Evolutionary conservation across 2,329 filamentous ascomycete genomes (phyloP).

Genomic region (Fusarium solani-melongenae): DNA sequence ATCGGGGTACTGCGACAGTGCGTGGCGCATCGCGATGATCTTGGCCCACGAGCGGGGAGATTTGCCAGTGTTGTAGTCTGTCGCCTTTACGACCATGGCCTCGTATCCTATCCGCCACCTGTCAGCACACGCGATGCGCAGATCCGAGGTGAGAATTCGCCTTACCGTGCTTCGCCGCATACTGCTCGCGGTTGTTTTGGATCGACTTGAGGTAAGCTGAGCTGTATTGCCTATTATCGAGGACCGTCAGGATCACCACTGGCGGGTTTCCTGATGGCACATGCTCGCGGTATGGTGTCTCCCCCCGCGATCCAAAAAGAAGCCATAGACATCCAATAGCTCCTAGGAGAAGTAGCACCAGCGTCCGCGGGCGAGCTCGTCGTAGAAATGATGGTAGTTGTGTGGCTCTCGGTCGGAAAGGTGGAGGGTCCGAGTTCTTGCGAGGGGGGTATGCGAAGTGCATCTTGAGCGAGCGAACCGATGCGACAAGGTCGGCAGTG

Average conservation of each 20-base stretch:
- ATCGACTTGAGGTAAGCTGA: conserved; percentile 77
- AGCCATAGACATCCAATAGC: conserved; percentile 71
- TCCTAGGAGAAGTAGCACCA: conserved; percentile 65
- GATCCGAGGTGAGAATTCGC: background rate
- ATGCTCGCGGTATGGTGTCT: conserved; percentile 49
- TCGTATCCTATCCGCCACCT: conserved; percentile 75
- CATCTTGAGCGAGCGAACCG: conserved; percentile 64
- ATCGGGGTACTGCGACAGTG: conserved; percentile 82
- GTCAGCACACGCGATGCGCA: conserved; percentile 8
- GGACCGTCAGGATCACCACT: conserved; percentile 85
- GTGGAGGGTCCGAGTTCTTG: conserved; percentile 81
- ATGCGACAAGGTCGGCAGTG: background rate
- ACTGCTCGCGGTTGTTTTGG: conserved; percentile 83
- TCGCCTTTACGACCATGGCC: conserved; percentile 82
- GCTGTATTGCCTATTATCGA: conserved; percentile 75
- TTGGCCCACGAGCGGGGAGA: conserved; percentile 76
- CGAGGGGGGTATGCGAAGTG: conserved; percentile 91
- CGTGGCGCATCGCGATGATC: conserved; percentile 88
- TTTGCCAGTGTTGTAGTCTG: conserved; percentile 77
- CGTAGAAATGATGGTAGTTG: conserved; percentile 64
- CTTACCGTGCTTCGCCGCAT: conserved; percentile 88
- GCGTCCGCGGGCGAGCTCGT: conserved; percentile 70
- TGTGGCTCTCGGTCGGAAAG: conserved; percentile 73
- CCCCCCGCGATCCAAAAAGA: conserved; percentile 54
- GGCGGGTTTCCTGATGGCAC: conserved; percentile 66